Base-by-base conservation (phyloP, 352 stramenopile species). In the Halophytophthora batemanensis region DNA sequence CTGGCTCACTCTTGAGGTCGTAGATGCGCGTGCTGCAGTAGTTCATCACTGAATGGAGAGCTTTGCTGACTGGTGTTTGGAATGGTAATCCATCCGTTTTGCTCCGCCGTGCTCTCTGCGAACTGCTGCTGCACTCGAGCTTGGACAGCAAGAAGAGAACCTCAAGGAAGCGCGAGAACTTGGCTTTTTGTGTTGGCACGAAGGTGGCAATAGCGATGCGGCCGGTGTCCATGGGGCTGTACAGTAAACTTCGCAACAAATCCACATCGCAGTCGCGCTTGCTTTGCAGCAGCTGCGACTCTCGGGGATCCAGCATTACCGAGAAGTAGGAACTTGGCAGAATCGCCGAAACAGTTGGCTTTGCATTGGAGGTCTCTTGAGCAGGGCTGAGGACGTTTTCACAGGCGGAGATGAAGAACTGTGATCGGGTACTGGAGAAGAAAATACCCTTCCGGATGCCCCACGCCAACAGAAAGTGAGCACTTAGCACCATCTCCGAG, bases 21-120 rank as follows among this genome's bases (percentile, higher is more conserved):
- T 78, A 71, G 28, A 82, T 50, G 25, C 66, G 58, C 4, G 71
- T 54, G 42, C 64, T 69, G 36, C 58, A 78, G 56, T 75, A 73
- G 33, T 82, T 82, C 64, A 79, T 61, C 28, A 79, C 36, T 10
- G 49, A 71, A 35, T 79, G 71, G 8, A 82, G 35, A 15, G 66
- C 51, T 49, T 82, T 76, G 12, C 54, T 71, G 6, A 82, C 53
- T 15, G 64, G 56, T 15, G 69, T 71, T 37, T 66, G 56, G 13
- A 66, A 69, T 7, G 63, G 63, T 21, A 59, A 45, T 10, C 29
- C 50, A 22, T 34, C 11, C 5, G 12, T 46, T 12, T 45, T 42
- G 22, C n/a, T 17, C 40, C 47, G 39, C 55, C 60, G 61, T 19
- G 40, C 53, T 53, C 56, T 38, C 12, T 61, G 17, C 14, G n/a